Conservation (phyloP, 371 early-diverging fungal species). For the Syncephalastrum sp. region DNA sequence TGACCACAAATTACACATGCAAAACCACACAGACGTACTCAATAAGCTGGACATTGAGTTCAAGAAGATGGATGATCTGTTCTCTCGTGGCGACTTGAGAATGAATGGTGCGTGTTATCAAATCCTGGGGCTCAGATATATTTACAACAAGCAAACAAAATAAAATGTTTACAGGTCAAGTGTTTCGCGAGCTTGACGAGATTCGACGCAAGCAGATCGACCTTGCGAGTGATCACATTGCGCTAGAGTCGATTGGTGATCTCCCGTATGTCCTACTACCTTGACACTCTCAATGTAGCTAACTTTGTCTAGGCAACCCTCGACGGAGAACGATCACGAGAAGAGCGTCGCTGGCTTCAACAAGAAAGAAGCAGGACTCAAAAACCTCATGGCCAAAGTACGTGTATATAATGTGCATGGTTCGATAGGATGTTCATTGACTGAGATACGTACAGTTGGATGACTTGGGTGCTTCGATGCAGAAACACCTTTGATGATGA, state of each 20-base stretch:
- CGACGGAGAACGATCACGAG: slow-evolving; percentile 16
- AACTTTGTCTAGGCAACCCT: slow-evolving; percentile 4
- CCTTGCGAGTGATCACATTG: slow-evolving; percentile 30
- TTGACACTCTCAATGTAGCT: neutral
- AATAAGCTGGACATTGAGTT: slow-evolving; percentile 28
- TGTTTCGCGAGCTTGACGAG: slow-evolving; percentile 31
- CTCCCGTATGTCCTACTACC: slow-evolving; percentile 15
- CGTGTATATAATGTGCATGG: neutral
- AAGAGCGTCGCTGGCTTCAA: slow-evolving; percentile 20
- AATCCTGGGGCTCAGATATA: neutral
- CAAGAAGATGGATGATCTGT: slow-evolving; percentile 25
- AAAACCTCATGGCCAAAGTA: slow-evolving; percentile 29
- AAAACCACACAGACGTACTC: slow-evolving; percentile 17
- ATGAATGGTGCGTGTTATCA: slow-evolving; percentile 20
- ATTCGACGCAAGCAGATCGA: slow-evolving; percentile 31
- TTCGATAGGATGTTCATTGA: neutral
- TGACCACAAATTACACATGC: slow-evolving; percentile 4
- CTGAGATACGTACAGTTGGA: neutral
- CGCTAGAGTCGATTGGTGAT: slow-evolving; percentile 27
- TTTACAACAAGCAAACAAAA: slow-evolving; percentile 9
- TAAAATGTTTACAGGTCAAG: slow-evolving; percentile 17
- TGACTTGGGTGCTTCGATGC: slow-evolving; percentile 1
- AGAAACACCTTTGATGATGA: neutral
- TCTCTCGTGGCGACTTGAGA: slow-evolving; percentile 29
- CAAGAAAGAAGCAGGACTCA: slow-evolving; percentile 22